Percentiles rank a stretch among this genome's conserved stretches.
These are phyloP conservation scores for Phytopythium delawarense DNA, from an alignment of 352 stramenopile species.

Conservation along the genomic window DNA sequence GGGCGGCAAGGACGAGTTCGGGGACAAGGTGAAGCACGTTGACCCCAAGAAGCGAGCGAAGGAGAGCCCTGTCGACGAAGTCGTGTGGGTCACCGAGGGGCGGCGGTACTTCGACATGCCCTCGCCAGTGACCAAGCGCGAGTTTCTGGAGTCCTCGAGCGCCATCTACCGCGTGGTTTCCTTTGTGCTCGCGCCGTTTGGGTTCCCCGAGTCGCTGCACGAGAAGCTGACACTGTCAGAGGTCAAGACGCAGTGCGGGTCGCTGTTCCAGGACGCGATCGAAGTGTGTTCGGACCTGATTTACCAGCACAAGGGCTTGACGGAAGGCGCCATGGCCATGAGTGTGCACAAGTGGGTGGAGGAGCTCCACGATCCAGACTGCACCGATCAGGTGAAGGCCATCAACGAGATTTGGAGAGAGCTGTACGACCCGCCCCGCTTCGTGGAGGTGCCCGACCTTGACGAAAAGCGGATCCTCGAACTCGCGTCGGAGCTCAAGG, in stretches of 20 bases:
- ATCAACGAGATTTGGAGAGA: slow-evolving; percentile 75
- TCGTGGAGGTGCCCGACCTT: slow-evolving; percentile 69
- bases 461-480: slow-evolving; percentile 40
- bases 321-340: slow-evolving; percentile 84
- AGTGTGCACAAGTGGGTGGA: slow-evolving; percentile 87
- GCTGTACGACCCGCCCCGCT: slow-evolving; percentile 53
- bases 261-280: slow-evolving; percentile 81
- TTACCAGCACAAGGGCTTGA: slow-evolving; percentile 65
- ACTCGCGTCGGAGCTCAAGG: slow-evolving; percentile 38
- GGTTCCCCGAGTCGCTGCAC: slow-evolving; percentile 53
- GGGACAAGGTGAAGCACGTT: slow-evolving; percentile 4
- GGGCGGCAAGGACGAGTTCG: slow-evolving; percentile 24
- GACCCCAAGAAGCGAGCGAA: slow-evolving; percentile 16
- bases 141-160: slow-evolving; percentile 62
- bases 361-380: slow-evolving; percentile 62
- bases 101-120: slow-evolving; percentile 83
- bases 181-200: slow-evolving; percentile 78
- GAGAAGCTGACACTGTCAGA: slow-evolving; percentile 63
- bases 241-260: slow-evolving; percentile 66
- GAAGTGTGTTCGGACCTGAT: slow-evolving; percentile 84
- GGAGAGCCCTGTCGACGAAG: slow-evolving; percentile 22
- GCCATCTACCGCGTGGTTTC: slow-evolving; percentile 77
- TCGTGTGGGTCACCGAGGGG: slow-evolving; percentile 50
- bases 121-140: slow-evolving; percentile 48
- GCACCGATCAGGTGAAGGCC: slow-evolving; percentile 55